Percentiles rank a stretch among this genome's conserved stretches.
Conservation (phyloP, 2,329 filamentous ascomycete genomes). For the Mycosphaerella sp. region DNA sequence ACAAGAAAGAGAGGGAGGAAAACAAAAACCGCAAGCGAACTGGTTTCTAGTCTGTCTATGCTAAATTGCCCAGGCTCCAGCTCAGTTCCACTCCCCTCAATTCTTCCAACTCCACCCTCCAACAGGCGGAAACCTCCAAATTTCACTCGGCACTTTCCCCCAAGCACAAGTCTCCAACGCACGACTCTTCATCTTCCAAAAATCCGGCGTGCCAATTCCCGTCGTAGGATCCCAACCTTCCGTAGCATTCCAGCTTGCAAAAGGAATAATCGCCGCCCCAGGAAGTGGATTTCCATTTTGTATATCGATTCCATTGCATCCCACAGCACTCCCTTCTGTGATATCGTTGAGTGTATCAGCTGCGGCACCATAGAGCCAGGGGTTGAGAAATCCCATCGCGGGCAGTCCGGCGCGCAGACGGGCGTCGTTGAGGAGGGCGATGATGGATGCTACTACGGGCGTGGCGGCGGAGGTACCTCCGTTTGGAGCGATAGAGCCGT, state of each 20-base stretch:
- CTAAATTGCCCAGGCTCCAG: neutral
- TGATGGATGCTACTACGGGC: constrained; percentile 52
- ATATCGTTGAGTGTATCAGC: constrained; percentile 46
- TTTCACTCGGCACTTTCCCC: neutral
- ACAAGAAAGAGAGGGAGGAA: no score
- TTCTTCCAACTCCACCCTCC: neutral
- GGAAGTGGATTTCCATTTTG: constrained; percentile 9
- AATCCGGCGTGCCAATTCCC: constrained; percentile 12
- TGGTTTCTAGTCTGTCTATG: neutral
- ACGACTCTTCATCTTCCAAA: constrained; percentile 2
- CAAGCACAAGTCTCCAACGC: neutral
- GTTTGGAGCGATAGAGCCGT: constrained; percentile 32
- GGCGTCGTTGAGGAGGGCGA: constrained; percentile 58
- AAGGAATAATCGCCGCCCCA: constrained; percentile 21
- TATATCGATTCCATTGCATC: constrained; percentile 18
- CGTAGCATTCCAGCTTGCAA: constrained; percentile 22
- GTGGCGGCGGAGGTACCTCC: constrained; percentile 49
- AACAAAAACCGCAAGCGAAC: neutral
- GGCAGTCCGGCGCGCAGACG: constrained; percentile 46
- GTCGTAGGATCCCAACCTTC: constrained; percentile 24
- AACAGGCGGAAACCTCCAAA: neutral
- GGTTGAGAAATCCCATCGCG: constrained; percentile 49
- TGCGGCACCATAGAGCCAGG: constrained; percentile 47
- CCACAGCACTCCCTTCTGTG: constrained; percentile 29
- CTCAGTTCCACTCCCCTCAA: neutral